Base-by-base conservation (phyloP, 2,329 filamentous ascomycete genomes). In the Fusarium papillatum region DNA sequence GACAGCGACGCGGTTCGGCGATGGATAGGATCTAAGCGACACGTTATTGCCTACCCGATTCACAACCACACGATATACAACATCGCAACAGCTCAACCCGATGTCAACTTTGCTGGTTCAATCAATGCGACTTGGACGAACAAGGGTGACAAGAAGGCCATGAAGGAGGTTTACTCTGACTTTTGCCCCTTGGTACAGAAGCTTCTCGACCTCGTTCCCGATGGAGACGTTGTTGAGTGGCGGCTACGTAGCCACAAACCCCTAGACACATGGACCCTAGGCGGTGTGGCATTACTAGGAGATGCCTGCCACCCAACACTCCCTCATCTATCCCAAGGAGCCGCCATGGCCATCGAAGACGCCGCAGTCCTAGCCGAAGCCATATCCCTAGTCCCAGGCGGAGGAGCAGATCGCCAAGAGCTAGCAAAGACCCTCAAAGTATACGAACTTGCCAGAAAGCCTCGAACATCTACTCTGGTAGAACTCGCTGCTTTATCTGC, bases 61-160 rank as follows among this genome's bases (percentile, higher is more conserved):
- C 71, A 74, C 38, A 71, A 71, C 10, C 72, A 75, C 8, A 41
- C 26, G 11, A 69, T 75, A 14, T 74, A 69, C 55, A 75, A 75
- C 36, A 63, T 74, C 19, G 68, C 68, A 0, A 71, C 71, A 0
- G 64, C 50, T 0, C 72, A 75, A 1, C 72, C 72, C 0, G 72
- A 75, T 8, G 48, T 69, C 2, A 75, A 74, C 19, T 75, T 75
- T n/a, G 68, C 72, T 0, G 72, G 68, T 2, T 36, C 64, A 0
- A 63, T 60, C 2, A 74, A 74, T 2, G 61, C 68, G 14, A 75
- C 72, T 1, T 75, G 68, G 71, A 75, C 72, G 10, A 75, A 70
- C 41, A 24, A 46, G 11, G 72, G 68, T 2, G 63, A 65, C 41
- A 75, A 75, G 26, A 50, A 46, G 9, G 72, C 71, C 7, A 75